These are phyloP conservation scores for Chaetomium sp. DNA, from an alignment of 2,329 filamentous ascomycete species.

Conservation along the genomic window DNA sequence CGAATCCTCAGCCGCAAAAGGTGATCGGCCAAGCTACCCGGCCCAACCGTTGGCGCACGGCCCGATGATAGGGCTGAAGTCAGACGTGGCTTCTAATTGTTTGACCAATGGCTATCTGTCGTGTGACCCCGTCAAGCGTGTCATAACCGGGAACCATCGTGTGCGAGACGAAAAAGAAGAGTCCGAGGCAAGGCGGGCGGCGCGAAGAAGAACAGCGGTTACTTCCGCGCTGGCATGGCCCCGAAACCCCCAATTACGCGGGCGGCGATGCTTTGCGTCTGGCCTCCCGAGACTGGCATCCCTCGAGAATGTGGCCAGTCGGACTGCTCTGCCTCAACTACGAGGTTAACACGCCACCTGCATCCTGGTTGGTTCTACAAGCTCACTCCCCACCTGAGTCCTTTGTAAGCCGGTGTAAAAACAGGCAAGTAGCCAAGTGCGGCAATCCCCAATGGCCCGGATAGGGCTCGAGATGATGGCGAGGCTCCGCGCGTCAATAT, in stretches of 20 bases:
- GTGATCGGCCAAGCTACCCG: neutral
- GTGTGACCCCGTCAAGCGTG: neutral
- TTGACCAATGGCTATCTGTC: neutral
- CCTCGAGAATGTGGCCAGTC: neutral
- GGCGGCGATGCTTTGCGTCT: neutral
- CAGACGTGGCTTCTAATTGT: neutral
- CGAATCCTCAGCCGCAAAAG: conserved; percentile 1
- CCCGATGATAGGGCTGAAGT: conserved; percentile 1
- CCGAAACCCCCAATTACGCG: neutral
- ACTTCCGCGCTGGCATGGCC: neutral
- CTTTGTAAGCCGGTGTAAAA: neutral
- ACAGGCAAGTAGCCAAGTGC: neutral
- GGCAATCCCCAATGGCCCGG: neutral
- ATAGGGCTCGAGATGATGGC: neutral
- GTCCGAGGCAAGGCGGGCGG: too few species aligned
- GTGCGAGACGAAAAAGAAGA: neutral
- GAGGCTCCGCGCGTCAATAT: neutral
- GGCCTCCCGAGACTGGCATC: neutral
- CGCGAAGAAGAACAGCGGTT: neutral
- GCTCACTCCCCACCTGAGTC: neutral
- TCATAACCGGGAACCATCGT: neutral
- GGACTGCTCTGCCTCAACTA: neutral
- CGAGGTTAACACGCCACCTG: conserved; percentile 3
- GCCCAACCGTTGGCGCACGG: neutral
- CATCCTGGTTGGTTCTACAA: neutral